Base-by-base conservation (phyloP, 768 basidiomycete genomes). In the Boletus tylopilopsis region DNA sequence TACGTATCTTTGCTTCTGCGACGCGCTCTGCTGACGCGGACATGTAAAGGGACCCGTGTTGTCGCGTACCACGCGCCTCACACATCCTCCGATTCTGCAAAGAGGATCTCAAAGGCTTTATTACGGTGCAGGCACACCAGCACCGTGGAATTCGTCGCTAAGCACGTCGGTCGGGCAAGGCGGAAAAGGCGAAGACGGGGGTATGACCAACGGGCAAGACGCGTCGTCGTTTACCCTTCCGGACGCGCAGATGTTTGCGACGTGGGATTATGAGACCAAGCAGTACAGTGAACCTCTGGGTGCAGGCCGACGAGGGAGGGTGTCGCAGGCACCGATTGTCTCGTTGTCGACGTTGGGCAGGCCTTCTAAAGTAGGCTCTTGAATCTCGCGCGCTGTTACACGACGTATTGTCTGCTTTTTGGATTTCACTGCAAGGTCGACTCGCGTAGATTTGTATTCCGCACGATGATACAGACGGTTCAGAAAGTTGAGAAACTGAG, bases 31-130 rank as follows among this genome's bases (percentile, higher is more conserved):
- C 45, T 62, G 44, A 61, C 23, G 42, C 11, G 0, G 18, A 25
- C 30, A n/a, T 37, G 18, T n/a, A 52, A 60, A 85, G 80, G 74
- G 78, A 16, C 59, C 80, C 12, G 77, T 87, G 32, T 63, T 79
- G 39, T 66, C 74, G 10, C 79, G 88, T 18, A 80, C 82, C 11
- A 81, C 77, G 9, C 79, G 82, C 5, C 72, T 91, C 15, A 66
- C 73, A 0, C 85, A 88, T 57, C 88, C 88, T 4, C 77, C 82
- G 0, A 75, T 81, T 2, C 73, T 90, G 30, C 71, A 76, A 40
- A 78, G 84, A 15, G 66, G 66, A 6, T 40, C 62, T 2, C 66
- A 74, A 43, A 76, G 68, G 49, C 65, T 76, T 2, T 56, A 61
- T 29, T 77, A 77, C 36, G 76, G 76, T 3, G 50, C 66, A 1